Conservation (phyloP, 2,329 filamentous ascomycete species). For the Fusarium clavum region DNA sequence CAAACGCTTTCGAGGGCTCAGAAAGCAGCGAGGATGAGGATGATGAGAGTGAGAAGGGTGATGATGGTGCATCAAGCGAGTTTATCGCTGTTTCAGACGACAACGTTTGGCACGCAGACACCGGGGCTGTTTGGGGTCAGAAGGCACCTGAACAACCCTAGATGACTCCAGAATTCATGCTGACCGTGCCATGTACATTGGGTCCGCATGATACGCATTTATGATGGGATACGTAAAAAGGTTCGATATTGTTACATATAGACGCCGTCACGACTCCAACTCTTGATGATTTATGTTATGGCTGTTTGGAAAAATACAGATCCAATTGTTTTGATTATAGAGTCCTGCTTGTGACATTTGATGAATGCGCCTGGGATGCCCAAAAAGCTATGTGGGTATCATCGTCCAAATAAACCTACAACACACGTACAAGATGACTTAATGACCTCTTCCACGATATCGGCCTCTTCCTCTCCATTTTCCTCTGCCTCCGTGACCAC, state of each 20-base stretch:
- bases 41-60: slow-evolving; percentile 49
- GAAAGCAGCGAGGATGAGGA: slow-evolving; percentile 52
- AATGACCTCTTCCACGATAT: slow-evolving; percentile 53
- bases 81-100: slow-evolving; percentile 64
- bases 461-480: slow-evolving; percentile 55
- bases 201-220: slow-evolving; percentile 36
- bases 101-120: slow-evolving; percentile 56
- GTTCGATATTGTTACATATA: slow-evolving; percentile 44
- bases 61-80: slow-evolving; percentile 52
- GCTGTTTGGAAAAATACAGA: slow-evolving; percentile 22
- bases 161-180: slow-evolving; percentile 24
- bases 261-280: slow-evolving; percentile 49
- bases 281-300: slow-evolving; percentile 30
- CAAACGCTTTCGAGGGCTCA: slow-evolving; percentile 54
- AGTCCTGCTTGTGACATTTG: slow-evolving; percentile 1
- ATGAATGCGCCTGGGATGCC: background rate
- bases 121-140: slow-evolving; percentile 60
- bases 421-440: slow-evolving; percentile 5
- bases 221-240: slow-evolving; percentile 45
- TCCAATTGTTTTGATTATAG: slow-evolving; percentile 7
- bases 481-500: slow-evolving; percentile 47
- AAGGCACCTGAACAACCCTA: slow-evolving; percentile 43
- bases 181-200: slow-evolving; percentile 21
- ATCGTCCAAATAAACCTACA: slow-evolving; percentile 26
- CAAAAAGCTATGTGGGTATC: slow-evolving; percentile 30